These are phyloP conservation scores for Cladophialophora exuberans DNA, from an alignment of 2,329 filamentous ascomycete genomes.

Conservation along the genomic window DNA sequence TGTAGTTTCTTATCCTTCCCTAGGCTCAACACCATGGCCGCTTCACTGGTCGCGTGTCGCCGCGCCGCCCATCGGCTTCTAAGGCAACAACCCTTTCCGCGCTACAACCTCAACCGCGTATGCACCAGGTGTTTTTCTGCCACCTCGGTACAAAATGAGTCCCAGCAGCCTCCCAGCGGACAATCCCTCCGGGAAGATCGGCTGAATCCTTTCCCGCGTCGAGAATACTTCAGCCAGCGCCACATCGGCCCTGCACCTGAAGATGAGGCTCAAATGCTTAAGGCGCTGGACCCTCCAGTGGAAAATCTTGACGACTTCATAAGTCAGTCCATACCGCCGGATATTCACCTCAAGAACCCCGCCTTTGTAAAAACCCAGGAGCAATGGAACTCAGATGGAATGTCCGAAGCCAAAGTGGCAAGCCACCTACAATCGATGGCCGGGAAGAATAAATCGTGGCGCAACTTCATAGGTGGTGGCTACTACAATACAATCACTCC, in stretches of 20 bases:
- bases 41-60: neutral
- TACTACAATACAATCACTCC: slow-evolving; percentile 88
- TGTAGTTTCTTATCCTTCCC: neutral
- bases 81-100: neutral
- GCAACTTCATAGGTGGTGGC: slow-evolving; percentile 78
- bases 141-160: slow-evolving; percentile 4
- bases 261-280: slow-evolving; percentile 87
- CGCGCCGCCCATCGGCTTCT: slow-evolving; percentile 15
- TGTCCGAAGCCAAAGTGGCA: slow-evolving; percentile 49
- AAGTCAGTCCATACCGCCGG: slow-evolving; percentile 76
- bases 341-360: slow-evolving; percentile 70
- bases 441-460: slow-evolving; percentile 37
- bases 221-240: slow-evolving; percentile 53
- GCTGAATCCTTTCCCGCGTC: slow-evolving; percentile 8
- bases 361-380: slow-evolving; percentile 50
- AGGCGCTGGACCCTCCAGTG: slow-evolving; percentile 73
- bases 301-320: slow-evolving; percentile 80
- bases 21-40: slow-evolving; percentile 8
- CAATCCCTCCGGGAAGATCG: too few species aligned
- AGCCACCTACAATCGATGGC: slow-evolving; percentile 47
- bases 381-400: slow-evolving; percentile 36
- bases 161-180: neutral
- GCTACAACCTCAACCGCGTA: slow-evolving; percentile 10
- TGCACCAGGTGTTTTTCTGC: slow-evolving; percentile 23
- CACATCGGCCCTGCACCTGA: slow-evolving; percentile 96